These are phyloP conservation scores for Quercus gilva DNA, from an alignment of 306 rosid genomes.

Conservation along the genomic window DNA sequence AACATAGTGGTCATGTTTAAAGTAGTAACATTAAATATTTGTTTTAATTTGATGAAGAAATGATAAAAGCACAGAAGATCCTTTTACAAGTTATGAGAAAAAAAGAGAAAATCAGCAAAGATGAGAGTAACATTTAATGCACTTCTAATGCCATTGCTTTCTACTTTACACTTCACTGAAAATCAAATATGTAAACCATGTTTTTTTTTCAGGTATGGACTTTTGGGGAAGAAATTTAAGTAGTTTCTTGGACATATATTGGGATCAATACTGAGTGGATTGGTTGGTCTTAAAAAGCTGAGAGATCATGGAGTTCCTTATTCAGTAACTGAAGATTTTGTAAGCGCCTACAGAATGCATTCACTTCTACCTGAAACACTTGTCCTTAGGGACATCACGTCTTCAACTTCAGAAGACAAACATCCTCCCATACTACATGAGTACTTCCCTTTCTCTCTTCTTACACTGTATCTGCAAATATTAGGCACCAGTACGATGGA, in stretches of 20 bases:
- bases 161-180: not conserved
- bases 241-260: conserved; percentile 54
- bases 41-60: not conserved
- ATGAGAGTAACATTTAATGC: not conserved
- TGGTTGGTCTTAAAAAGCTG: conserved; percentile 66
- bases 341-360: conserved; percentile 77
- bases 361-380: conserved; percentile 62
- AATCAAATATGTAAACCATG: not conserved
- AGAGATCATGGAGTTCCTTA: conserved; percentile 79
- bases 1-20: no score
- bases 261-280: conserved; percentile 64
- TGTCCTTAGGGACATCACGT: conserved; percentile 44
- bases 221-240: conserved; percentile 71
- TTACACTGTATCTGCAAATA: not conserved
- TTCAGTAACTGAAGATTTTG: conserved; percentile 75
- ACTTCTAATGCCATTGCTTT: not conserved
- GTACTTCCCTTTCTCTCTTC: conserved; percentile 24
- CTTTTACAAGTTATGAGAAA: no score
- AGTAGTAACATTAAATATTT: no score
- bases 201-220: conserved; percentile 62
- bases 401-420: conserved; percentile 29
- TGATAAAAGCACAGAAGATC: no score
- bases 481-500: not conserved
- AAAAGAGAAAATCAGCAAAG: no score
- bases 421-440: conserved; percentile 52